Conservation (phyloP, 257 asterid species). For the Solanum chiquidenum region DNA sequence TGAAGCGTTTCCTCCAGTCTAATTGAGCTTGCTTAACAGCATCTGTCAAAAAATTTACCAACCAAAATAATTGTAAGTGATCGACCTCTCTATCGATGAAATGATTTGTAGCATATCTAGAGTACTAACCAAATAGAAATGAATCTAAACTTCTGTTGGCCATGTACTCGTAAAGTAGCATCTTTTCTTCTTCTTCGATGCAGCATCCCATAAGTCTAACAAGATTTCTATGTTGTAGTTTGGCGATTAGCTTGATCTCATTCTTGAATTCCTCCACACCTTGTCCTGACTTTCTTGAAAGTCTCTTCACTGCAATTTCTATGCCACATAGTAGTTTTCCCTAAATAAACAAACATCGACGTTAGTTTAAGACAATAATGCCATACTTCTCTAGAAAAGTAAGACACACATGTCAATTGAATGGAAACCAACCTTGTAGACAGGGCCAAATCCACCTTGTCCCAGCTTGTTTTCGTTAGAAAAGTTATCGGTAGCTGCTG, state of each 20-base stretch:
- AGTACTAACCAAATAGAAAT: constrained; percentile 51
- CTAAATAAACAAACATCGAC: constrained; percentile 16
- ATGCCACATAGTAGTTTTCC: constrained; percentile 53
- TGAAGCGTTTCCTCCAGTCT: constrained; percentile 52
- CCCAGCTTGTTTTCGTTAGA: constrained; percentile 60
- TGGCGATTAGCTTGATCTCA: constrained; percentile 64
- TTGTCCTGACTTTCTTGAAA: constrained; percentile 65
- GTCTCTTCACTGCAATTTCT: constrained; percentile 75
- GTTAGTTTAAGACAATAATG: neutral
- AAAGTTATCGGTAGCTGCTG: constrained; percentile 62
- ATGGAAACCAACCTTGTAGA: constrained; percentile 42
- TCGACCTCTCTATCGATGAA: neutral
- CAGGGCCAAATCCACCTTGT: constrained; percentile 87
- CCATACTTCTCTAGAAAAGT: neutral
- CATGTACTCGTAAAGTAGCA: constrained; percentile 77
- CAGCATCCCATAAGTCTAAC: constrained; percentile 76
- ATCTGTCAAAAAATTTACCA: constrained; percentile 19
- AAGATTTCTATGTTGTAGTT: constrained; percentile 74
- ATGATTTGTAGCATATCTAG: neutral
- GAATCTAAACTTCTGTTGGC: constrained; percentile 76
- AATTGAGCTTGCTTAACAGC: constrained; percentile 36
- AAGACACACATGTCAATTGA: neutral
- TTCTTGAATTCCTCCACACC: constrained; percentile 81
- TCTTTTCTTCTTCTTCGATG: constrained; percentile 68
- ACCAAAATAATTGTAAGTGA: neutral